Evolutionary conservation across 176 grass and related monocot genomes (phyloP), one percentile per base, ranked within the genome.

Genomic region (Canna indica): DNA sequence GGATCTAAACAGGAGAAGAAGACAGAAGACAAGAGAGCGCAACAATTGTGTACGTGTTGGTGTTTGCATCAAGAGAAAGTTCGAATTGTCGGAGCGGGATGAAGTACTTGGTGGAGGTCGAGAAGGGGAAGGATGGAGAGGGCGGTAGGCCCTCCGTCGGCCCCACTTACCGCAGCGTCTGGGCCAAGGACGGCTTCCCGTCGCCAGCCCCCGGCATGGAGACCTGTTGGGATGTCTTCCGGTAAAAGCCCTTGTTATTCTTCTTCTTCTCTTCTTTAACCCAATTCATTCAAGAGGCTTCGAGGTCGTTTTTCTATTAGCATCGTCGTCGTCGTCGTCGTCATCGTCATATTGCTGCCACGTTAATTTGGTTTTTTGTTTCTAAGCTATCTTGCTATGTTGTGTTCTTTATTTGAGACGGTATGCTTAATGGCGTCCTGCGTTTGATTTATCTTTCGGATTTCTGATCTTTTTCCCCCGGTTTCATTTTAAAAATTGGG

Each of bases 151-250:
- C 31, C 57, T 73, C 88, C 60, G 86, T 83, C 56, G 94, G 94
- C 9, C 84, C 94, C 57, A 60, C 84, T 30, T 97, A 97, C 80
- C 84, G 94, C 73, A 93, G 77, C 63, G 64, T 75, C 63, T 85
- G 85, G 76, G 94, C 89, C 30, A 72, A 82, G 68, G 82, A 93
- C 38, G 86, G 89, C 1, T 97, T 93, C 69, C 94, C 86, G 32
- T 27, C 75, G 0, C 94, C 86, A 28, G 78, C 85, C 62, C 41
- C 82, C 59, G 88, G 89, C 31, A 47, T 97, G 29, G 69, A 90
- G 17, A 82, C 82, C 78, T 97, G 94, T 79, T 97, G 88, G 83
- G 94, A 97, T 71, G 88, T 97, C 56, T 97, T 97, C 70, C 86
- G 89, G 94, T 97, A 71, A 69, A 50, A 60, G 36, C 1, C 11